phyloP scores from a whole-genome alignment of 78 protist species.

The Ministeria vibrans region DNA sequence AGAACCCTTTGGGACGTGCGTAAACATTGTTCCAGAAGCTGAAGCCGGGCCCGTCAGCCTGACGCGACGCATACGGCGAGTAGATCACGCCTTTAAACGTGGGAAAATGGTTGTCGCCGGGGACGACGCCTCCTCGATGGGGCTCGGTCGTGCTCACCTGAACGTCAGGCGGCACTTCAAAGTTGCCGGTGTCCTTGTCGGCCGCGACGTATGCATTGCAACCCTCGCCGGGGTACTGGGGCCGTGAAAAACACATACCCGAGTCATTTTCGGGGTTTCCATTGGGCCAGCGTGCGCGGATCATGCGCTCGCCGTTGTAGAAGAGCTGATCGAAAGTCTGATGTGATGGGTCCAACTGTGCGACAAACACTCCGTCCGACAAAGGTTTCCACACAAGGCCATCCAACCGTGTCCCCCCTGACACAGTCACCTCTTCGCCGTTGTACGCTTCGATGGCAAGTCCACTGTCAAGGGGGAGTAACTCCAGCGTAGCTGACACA shows the following conservation, averaged over 20 bases:
- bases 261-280: constrained; percentile 19
- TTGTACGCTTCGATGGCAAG: neutral
- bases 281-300: constrained; percentile 15
- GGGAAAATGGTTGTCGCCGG: constrained; percentile 9
- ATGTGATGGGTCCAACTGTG: neutral
- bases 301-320: neutral
- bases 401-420: neutral
- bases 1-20: too few relatives aligned
- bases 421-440: constrained; percentile 2
- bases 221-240: neutral
- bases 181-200: too few relatives aligned
- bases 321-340: neutral
- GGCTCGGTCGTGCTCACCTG: neutral
- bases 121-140: neutral
- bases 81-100: neutral
- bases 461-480: neutral
- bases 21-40: too few relatives aligned
- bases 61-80: too few relatives aligned
- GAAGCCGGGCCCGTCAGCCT: too few relatives aligned
- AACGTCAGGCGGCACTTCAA: too few relatives aligned
- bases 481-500: neutral
- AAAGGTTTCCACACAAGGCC: neutral
- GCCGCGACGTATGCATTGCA: neutral
- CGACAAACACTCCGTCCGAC: neutral
- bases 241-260: neutral